phyloP scores from a whole-genome alignment of 2,329 filamentous ascomycete species.

The Scytalidium lignicola region DNA sequence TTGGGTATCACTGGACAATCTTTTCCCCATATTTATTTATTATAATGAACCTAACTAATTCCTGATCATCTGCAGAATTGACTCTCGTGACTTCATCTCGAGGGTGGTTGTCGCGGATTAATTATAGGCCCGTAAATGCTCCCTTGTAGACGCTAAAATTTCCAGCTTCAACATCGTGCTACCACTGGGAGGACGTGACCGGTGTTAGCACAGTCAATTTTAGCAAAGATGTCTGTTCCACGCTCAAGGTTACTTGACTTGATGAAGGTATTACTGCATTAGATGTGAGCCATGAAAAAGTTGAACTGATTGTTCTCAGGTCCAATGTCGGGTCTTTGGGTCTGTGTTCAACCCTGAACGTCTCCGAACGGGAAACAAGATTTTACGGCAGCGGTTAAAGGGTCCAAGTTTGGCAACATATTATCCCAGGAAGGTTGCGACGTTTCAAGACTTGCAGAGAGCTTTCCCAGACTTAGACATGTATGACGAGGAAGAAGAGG shows the following conservation, averaged over 20 bases:
- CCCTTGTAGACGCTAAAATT: neutral
- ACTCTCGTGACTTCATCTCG: too few species aligned
- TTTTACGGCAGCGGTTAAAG: constrained; percentile 80
- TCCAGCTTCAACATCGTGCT: constrained; percentile 5
- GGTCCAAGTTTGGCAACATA: constrained; percentile 82
- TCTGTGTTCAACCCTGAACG: constrained; percentile 84
- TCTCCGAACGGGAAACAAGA: constrained; percentile 81
- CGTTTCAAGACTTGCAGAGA: constrained; percentile 67
- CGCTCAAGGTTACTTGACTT: constrained; percentile 63
- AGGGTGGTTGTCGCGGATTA: neutral
- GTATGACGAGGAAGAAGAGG: constrained; percentile 1
- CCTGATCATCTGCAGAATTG: too few species aligned
- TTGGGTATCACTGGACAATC: neutral
- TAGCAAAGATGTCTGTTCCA: constrained; percentile 54
- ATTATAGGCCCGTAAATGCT: neutral
- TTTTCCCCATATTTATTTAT: neutral
- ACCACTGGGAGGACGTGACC: neutral
- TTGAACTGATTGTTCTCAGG: constrained; percentile 43
- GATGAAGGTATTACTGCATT: constrained; percentile 60
- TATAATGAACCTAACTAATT: too few species aligned
- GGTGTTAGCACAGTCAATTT: constrained; percentile 2
- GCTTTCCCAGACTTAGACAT: constrained; percentile 58
- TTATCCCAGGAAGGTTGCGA: constrained; percentile 67
- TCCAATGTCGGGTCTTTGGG: constrained; percentile 87
- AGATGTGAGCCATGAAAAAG: neutral